Base-by-base conservation (phyloP, 73 alveolate genomes). In the Uronychia setigera region DNA sequence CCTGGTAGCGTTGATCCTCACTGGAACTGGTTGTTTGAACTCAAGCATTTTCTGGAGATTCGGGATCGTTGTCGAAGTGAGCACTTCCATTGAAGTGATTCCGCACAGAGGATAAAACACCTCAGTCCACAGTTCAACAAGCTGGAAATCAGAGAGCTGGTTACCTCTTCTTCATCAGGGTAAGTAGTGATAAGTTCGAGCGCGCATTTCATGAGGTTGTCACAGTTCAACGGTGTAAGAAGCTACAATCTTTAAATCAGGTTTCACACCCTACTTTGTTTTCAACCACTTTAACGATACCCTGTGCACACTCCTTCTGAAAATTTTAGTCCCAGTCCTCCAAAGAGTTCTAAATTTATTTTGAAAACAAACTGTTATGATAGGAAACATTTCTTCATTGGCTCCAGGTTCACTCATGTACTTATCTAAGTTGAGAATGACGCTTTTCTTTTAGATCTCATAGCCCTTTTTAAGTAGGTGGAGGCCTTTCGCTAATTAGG, bases 321-420 rank as follows among this genome's bases (percentile, higher is more conserved):
- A 76, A 28, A 11, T 76, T 31, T 30, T 29, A 28, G n/a, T 31
- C 81, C 81, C 81, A 76, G 32, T 76, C 81, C 32, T 76, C 81
- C n/a, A 76, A 11, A 32, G 81, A 76, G n/a, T 76, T 31, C 67
- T 46, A 19, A 11, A 5, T 19, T 46, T 19, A 46, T n/a, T n/a
- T 19, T 11, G 67, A 5, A 11, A 5, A 46, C 67, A 11, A 11
- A 46, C 67, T 29, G 59, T 13, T 9, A 76, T 76, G n/a, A 76
- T 26, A 5, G 59, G 46, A 9, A 76, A 76, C 29, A 76, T 28
- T 76, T 76, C 81, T 58, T 76, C 81, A 31, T 76, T 76, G 1
- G 81, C 81, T 25, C 81, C 81, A 76, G 81, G 46, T 31, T 76
- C 81, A 5, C 32, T 28, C 81, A 76, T 29, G 32, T 29, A 76